Evolutionary conservation across 2,329 filamentous ascomycete genomes (phyloP), one percentile per base, ranked within the genome.

Genomic region (Talaromyces atroroseus): DNA sequence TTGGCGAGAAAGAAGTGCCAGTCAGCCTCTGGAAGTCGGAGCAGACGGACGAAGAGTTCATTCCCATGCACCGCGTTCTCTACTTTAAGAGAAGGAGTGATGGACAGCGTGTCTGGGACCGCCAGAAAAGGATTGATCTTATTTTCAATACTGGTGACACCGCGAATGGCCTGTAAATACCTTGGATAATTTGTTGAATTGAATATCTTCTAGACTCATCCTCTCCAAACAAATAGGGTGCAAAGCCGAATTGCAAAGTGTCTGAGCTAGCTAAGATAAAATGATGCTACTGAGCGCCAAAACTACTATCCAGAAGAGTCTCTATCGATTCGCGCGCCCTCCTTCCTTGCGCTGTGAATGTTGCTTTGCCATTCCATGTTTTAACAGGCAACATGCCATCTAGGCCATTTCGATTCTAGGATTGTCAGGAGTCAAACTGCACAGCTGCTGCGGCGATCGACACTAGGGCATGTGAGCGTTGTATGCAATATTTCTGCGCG

Each of bases 1-100:
- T 75, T 11, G 79, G 78, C 0, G 70, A 76, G 20, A 70, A 76
- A 56, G 80, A 82, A 66, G 74, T 75, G 11, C 62, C 68, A 8
- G 65, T 81, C 2, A 71, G 74, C 47, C 71, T 68, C n/a, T 82
- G 80, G 80, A 78, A 80, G 62, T 75, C 71, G 18, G 79, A 81
- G 49, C 74, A 75, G 32, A 82, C 80, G 10, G 68, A 82, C 26
- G 79, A 82, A 58, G 80, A 82, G 48, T 82, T 82, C 56, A 81
- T 82, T 56, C 80, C 80, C 2, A 74, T 78, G 60, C 79, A 82
- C 66, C 73, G 80, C 2, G 77, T 83, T 18, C 58, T 78, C 54
- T 78, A 80, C 58, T 77, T 82, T 60, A 77, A 74, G 60, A 71
- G 71, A 58, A 68, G 64, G 32, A 64, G 62, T 5, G 62, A 71